These are phyloP conservation scores for Rhynchospora tenuis DNA, from an alignment of 176 grass and related monocot genomes.

Conservation along the genomic window DNA sequence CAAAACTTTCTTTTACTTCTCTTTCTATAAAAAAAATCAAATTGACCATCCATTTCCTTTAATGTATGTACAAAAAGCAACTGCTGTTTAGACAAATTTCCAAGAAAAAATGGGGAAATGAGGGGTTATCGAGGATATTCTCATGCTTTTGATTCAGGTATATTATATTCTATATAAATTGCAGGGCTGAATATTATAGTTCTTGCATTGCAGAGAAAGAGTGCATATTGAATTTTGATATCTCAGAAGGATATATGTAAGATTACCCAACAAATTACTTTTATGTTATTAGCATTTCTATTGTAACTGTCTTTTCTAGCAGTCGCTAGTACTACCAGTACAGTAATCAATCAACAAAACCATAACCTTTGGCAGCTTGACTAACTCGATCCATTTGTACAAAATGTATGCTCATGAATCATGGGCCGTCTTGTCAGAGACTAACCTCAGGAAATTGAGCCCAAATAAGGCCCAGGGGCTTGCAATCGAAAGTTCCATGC, in stretches of 20 bases:
- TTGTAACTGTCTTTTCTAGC: neutral
- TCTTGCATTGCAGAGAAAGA: neutral
- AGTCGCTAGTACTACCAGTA: neutral
- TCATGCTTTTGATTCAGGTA: neutral
- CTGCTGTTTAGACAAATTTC: neutral
- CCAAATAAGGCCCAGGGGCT: conserved; percentile 93
- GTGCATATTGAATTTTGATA: neutral
- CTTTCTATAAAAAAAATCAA: no score
- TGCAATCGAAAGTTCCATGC: conserved; percentile 74
- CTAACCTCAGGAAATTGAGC: conserved; percentile 74
- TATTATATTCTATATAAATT: neutral
- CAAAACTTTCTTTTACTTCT: no score
- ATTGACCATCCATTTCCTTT: neutral
- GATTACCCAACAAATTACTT: neutral
- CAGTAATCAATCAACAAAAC: neutral
- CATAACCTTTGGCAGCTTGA: neutral
- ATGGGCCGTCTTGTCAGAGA: neutral
- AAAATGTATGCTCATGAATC: neutral
- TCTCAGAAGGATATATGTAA: neutral
- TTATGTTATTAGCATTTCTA: neutral
- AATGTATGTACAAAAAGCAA: neutral
- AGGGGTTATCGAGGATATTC: neutral
- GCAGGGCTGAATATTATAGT: neutral
- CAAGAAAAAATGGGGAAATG: no score
- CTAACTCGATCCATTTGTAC: neutral